Base-by-base conservation (phyloP, 768 basidiomycete species). In the Leccinum disarticulatum region DNA sequence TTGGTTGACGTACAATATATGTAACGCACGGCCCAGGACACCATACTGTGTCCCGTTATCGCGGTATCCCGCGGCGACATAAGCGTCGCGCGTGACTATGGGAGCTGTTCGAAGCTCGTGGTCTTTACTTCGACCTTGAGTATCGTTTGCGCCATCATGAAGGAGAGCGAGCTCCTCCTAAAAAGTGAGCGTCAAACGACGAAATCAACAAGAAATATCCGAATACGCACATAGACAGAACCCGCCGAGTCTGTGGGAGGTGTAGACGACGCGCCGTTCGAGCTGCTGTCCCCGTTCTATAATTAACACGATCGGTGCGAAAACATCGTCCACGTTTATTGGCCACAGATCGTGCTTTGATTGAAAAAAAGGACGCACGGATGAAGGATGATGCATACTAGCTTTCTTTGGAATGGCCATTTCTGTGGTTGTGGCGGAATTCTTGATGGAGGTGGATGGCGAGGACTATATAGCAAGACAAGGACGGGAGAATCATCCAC, bases 21-120 rank as follows among this genome's bases (percentile, higher is more conserved):
- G 71, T 3, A 84, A 15, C 0, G 78, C 67, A 4, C 77, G 76
- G 0, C 88, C 88, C 1, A 89, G 62, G 1, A 90, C 80, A 0
- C 87, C 88, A 59, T 90, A 87, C 61, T 89, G 88, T 0, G 77
- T 73, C 9, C 72, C 57, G n/a, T 68, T 70, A 3, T 74, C 69
- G 14, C 54, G 62, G 52, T 73, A 73, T n/a, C 70, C 70, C 4
- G 75, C 72, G 0, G 67, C 60, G 14, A 76, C 64, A 46, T 77
- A 77, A 0, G 83, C 85, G n/a, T 80, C 81, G 14, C 81, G 76
- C 2, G 81, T 83, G 10, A 85, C 70, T 19, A 85, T 64, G 0
- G 85, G 85, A 0, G 85, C 81, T 0, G 83, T 84, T 13, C 62
- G 61, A 3, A 74, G 58, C 3, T 74, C 73, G 2, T 74, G 73